Percentiles rank a stretch among this genome's conserved stretches.
These are phyloP conservation scores for Mycena polygramma DNA, from an alignment of 768 basidiomycete species.

Conservation along the genomic window DNA sequence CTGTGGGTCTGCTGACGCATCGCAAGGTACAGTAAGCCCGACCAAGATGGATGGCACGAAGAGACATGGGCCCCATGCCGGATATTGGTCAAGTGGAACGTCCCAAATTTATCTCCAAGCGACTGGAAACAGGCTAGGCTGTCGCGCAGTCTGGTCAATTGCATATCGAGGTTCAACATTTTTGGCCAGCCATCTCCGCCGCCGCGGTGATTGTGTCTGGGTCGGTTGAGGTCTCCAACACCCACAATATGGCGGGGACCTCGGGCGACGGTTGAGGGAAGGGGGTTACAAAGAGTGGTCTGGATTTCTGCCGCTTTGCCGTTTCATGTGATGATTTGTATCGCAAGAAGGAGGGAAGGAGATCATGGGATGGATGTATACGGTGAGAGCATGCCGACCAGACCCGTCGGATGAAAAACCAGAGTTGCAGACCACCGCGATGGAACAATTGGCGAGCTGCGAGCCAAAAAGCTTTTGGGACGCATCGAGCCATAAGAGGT, in stretches of 20 bases:
- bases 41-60: not conserved
- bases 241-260: slow-evolving; percentile 4
- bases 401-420: not conserved
- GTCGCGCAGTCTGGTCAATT: not conserved
- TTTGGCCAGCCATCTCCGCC: slow-evolving; percentile 7
- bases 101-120: not conserved
- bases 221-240: slow-evolving; percentile 13
- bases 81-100: not conserved
- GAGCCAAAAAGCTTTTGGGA: not conserved
- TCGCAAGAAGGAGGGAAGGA: not conserved
- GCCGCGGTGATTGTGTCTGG: not conserved
- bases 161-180: not conserved
- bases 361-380: not conserved
- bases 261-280: not conserved
- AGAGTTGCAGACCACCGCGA: not conserved
- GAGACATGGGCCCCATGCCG: not conserved
- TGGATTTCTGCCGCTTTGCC: not conserved
- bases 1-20: not conserved
- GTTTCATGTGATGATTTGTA: not conserved
- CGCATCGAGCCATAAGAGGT: not conserved
- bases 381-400: too few relatives aligned
- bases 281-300: not conserved
- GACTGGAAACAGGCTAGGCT: not conserved
- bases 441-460: not conserved
- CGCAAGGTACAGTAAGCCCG: slow-evolving; percentile 3